These are phyloP conservation scores for Entonaema liquescens DNA, from an alignment of 495 filamentous ascomycete species.

Conservation along the genomic window DNA sequence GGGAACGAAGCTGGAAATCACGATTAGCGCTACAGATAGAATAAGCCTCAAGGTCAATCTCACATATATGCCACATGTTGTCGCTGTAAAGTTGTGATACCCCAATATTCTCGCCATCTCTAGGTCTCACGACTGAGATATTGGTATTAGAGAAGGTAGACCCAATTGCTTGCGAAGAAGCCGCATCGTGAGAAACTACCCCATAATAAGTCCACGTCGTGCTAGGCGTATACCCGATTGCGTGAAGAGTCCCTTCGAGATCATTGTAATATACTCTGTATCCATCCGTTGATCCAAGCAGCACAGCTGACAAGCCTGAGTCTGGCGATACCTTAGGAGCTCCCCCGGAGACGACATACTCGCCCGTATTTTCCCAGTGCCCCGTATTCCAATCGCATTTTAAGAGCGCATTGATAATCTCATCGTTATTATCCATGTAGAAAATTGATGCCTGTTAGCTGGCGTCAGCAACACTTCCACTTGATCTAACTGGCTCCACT, in stretches of 20 bases:
- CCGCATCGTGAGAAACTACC: slow-evolving; percentile 36
- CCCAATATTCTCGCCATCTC: slow-evolving; percentile 39
- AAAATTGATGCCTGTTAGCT: slow-evolving; percentile 42
- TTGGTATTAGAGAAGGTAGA: slow-evolving; percentile 38
- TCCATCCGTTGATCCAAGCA: slow-evolving; percentile 40
- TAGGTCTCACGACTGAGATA: slow-evolving; percentile 38
- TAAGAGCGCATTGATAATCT: slow-evolving; percentile 44
- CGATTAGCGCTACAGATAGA: not conserved
- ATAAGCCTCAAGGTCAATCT: not conserved
- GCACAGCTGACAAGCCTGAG: slow-evolving; percentile 36
- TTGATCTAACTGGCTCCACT: slow-evolving; percentile 21
- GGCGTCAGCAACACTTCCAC: slow-evolving; percentile 35
- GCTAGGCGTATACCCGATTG: slow-evolving; percentile 32
- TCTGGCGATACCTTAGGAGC: slow-evolving; percentile 30
- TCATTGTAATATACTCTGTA: slow-evolving; percentile 46
- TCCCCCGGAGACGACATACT: slow-evolving; percentile 33
- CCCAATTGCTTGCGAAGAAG: slow-evolving; percentile 33
- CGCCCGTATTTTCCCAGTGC: slow-evolving; percentile 30
- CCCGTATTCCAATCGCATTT: slow-evolving; percentile 42
- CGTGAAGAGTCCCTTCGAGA: slow-evolving; percentile 33
- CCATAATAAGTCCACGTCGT: slow-evolving; percentile 40
- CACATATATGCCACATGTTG: slow-evolving; percentile 40
- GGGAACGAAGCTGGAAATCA: slow-evolving; percentile 40
- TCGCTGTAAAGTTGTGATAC: slow-evolving; percentile 33
- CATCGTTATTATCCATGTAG: slow-evolving; percentile 45